Base-by-base conservation (phyloP, 2,329 filamentous ascomycete genomes). In the Xylariaceae sp. region DNA sequence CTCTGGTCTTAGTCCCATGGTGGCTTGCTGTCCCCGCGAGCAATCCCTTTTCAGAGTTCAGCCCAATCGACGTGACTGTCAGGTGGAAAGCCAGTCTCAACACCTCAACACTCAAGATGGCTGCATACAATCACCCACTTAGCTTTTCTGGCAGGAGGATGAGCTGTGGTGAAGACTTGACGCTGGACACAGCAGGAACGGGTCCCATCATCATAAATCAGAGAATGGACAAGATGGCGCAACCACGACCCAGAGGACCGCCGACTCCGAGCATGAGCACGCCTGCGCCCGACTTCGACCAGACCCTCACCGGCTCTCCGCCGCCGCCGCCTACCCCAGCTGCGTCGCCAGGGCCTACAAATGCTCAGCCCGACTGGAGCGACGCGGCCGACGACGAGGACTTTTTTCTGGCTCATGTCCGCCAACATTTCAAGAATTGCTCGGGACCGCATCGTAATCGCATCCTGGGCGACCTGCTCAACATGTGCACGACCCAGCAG, bases 401-500 rank as follows among this genome's bases (percentile, higher is more conserved):
- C 54, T 76, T 82, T 44, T 85, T 90, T 49, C 72, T 93, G 35
- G 71, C 85, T 45, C 80, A 88, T 53, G 78, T 92, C 37, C 76
- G 85, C 40, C 75, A 80, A 40, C 78, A 88, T 51, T 96, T 96
- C 54, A 78, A 80, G 50, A 77, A 80, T 35, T 80, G 87, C 58
- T 82, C 79, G 37, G 75, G 80, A 16, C 74, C 78, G 1, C 83
- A 90, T 59, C 77, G 85, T 37, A 84, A 88, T 50, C 75, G 84
- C 24, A 76, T 94, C 50, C 67, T 98, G 38, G 86, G 86, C 32
- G 89, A 94, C 55, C 68, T 98, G 37, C 67, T 98, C 44, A 94
- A 94, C 52, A 75, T 94, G 48, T 98, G 92, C 65, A 93, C 93
- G 48, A 95, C 86, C 50, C 88, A 93, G 53, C 83, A 94, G 58